Conservation (phyloP, 305 asterid species). For the Solanum hybrid region DNA sequence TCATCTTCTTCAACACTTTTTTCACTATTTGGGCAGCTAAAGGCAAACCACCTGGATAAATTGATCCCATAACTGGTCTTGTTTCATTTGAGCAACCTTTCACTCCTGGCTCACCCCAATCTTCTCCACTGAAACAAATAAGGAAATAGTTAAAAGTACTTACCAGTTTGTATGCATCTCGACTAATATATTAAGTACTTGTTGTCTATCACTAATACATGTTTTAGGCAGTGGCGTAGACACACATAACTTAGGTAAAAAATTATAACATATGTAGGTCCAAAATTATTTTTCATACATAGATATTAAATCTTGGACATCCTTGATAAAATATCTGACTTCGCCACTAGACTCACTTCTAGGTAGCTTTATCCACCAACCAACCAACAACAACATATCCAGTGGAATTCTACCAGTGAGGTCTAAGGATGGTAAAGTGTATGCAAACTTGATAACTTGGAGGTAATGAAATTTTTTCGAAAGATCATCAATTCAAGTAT, state of each 20-base stretch:
- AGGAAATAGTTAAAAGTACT: background rate
- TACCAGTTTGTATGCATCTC: background rate
- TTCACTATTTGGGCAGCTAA: slow-evolving; percentile 29
- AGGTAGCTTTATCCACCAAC: background rate
- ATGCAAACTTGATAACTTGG: background rate
- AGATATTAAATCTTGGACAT: no score
- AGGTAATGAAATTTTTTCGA: no score
- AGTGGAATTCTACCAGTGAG: background rate
- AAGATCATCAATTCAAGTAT: no score
- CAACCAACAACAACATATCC: background rate
- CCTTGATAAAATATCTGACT: no score
- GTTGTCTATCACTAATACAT: background rate
- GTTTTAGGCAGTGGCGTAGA: background rate
- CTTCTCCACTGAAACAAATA: slow-evolving; percentile 31
- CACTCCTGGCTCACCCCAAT: slow-evolving; percentile 30
- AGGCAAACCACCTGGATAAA: slow-evolving; percentile 40
- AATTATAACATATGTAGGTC: background rate
- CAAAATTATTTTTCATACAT: background rate
- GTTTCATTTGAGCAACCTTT: slow-evolving; percentile 34
- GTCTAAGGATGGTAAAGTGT: background rate
- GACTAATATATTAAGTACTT: background rate
- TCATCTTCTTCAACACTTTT: slow-evolving; percentile 14
- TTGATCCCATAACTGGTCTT: slow-evolving; percentile 33
- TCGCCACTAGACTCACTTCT: background rate
- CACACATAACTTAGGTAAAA: background rate